phyloP scores from a whole-genome alignment of 2,329 filamentous ascomycete genomes.

The Pseudogymnoascus sp. region DNA sequence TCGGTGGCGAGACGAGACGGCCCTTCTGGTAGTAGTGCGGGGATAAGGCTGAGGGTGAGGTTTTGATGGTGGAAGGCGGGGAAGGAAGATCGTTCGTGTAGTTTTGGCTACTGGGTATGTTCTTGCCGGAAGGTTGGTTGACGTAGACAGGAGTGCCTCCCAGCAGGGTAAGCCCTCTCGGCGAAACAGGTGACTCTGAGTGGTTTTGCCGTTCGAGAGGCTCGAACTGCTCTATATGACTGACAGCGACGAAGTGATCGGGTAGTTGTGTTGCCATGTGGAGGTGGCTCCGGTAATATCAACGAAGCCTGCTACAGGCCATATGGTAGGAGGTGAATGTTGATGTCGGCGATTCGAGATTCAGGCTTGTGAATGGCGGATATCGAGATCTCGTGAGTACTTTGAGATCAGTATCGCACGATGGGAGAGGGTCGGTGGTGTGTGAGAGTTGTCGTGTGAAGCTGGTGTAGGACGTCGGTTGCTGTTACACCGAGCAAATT shows the following conservation, averaged over 20 bases:
- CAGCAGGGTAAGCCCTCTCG: background rate
- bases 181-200: conserved; percentile 3
- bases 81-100: conserved; percentile 4
- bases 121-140: background rate
- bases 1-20: background rate
- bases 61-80: conserved; percentile 4
- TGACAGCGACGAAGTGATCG: background rate
- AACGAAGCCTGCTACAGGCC: background rate
- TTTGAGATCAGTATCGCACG: background rate
- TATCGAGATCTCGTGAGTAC: conserved; percentile 1
- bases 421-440: background rate
- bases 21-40: conserved; percentile 6
- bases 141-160: background rate
- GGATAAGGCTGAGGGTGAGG: background rate
- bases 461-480: background rate
- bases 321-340: background rate
- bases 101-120: background rate
- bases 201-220: background rate
- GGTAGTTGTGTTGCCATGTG: background rate
- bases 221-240: background rate
- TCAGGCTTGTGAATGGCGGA: background rate
- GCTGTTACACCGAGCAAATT: conserved; percentile 2
- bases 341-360: background rate
- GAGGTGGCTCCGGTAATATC: background rate
- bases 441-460: background rate